phyloP scores from a whole-genome alignment of 805 yeast genomes.

The Osmozyma mogii region DNA sequence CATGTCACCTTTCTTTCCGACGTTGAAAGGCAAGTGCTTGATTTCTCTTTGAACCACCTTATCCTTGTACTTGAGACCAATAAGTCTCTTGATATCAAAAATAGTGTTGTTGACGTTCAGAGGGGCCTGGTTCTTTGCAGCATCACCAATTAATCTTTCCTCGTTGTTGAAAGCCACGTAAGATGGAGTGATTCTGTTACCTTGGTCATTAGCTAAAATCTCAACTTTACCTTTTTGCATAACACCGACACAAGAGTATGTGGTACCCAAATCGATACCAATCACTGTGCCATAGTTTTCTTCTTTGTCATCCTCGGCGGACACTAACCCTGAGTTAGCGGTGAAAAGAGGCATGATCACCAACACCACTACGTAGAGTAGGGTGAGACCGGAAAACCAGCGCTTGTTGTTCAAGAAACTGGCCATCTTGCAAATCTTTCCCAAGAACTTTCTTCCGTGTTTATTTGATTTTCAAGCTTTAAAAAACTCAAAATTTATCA shows the following conservation, averaged over 20 bases:
- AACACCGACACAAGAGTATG: conserved; percentile 95
- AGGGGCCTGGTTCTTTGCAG: conserved; percentile 97
- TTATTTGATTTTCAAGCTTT: too few species aligned
- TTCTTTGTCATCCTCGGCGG: conserved; percentile 22
- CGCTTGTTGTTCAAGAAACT: conserved; percentile 10
- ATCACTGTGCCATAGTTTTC: conserved; percentile 52
- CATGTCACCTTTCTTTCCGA: conserved; percentile 63
- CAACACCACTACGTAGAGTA: conserved; percentile 25
- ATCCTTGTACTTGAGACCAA: conserved; percentile 61
- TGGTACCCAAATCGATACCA: conserved; percentile 96
- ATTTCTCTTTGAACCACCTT: conserved; percentile 45
- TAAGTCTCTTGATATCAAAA: conserved; percentile 86
- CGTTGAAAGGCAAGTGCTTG: conserved; percentile 84
- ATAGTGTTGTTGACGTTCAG: conserved; percentile 88
- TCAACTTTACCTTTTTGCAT: conserved; percentile 89
- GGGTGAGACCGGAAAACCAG: conserved; percentile 23
- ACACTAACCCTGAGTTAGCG: conserved; percentile 9
- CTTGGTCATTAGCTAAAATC: conserved; percentile 95
- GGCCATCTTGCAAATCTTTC: too few species aligned
- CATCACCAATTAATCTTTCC: conserved; percentile 92
- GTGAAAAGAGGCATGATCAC: conserved; percentile 32
- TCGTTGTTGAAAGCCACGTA: conserved; percentile 91
- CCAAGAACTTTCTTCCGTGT: too few species aligned
- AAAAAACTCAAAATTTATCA: too few species aligned
- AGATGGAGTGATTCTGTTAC: conserved; percentile 97